These are phyloP conservation scores for Chrysoporthe deuterocubensis DNA, from an alignment of 2,329 filamentous ascomycete genomes.

Conservation along the genomic window DNA sequence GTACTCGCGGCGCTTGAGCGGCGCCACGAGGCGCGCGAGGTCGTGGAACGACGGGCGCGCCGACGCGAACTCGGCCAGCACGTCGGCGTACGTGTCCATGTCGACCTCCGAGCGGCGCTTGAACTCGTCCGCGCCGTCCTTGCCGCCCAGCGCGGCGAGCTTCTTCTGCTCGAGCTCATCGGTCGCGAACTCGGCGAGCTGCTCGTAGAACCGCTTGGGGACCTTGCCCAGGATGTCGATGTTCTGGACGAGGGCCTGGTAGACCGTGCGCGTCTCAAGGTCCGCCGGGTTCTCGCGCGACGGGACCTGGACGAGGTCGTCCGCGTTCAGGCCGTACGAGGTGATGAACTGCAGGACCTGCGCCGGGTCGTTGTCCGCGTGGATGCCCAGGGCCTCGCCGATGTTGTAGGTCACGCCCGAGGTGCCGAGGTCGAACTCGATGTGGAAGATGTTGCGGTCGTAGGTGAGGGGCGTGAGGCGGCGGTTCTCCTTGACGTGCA, in stretches of 20 bases:
- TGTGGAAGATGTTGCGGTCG: slow-evolving; percentile 99
- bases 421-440: slow-evolving; percentile 92
- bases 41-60: slow-evolving; percentile 89
- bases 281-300: slow-evolving; percentile 76
- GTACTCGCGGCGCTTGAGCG: slow-evolving; percentile 96
- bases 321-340: slow-evolving; percentile 81
- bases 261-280: slow-evolving; percentile 87
- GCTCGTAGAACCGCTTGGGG: slow-evolving; percentile 97
- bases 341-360: slow-evolving; percentile 85
- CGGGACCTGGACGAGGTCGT: slow-evolving; percentile 89
- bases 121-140: slow-evolving; percentile 85
- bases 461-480: slow-evolving; percentile 86
- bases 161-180: slow-evolving; percentile 83
- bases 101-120: slow-evolving; percentile 91
- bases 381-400: slow-evolving; percentile 93
- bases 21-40: slow-evolving; percentile 82
- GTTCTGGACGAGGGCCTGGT: slow-evolving; percentile 89
- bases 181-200: slow-evolving; percentile 81
- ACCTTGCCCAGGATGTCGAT: slow-evolving; percentile 96
- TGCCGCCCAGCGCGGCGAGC: slow-evolving; percentile 74
- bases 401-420: slow-evolving; percentile 96
- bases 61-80: slow-evolving; percentile 87
- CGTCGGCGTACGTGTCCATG: slow-evolving; percentile 86
- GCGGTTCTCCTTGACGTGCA: slow-evolving; percentile 93
- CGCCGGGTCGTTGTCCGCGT: slow-evolving; percentile 86